Percentiles rank a stretch among this genome's conserved stretches.
These are phyloP conservation scores for Metschnikowia amazonensis DNA, from an alignment of 805 yeast species.

Conservation along the genomic window DNA sequence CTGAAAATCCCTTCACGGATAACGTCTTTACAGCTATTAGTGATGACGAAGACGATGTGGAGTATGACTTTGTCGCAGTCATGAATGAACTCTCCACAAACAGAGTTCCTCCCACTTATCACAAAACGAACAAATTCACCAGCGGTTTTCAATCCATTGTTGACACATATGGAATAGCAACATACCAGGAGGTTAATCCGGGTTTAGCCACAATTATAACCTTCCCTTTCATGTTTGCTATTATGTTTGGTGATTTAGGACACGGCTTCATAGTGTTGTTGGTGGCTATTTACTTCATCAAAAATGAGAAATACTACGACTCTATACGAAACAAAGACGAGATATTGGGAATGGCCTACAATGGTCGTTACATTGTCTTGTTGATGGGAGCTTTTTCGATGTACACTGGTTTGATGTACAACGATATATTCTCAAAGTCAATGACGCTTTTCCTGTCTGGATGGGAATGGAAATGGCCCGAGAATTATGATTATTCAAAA, in stretches of 20 bases:
- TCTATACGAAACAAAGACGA: constrained; percentile 61
- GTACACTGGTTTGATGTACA: constrained; percentile 70
- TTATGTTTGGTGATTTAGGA: constrained; percentile 81
- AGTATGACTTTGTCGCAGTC: constrained; percentile 29
- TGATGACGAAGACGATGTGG: constrained; percentile 18
- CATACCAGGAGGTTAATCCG: constrained; percentile 72
- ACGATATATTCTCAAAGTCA: constrained; percentile 67
- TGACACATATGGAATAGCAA: constrained; percentile 76
- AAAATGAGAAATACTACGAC: constrained; percentile 50
- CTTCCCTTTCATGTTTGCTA: constrained; percentile 79
- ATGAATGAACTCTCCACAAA: constrained; percentile 61
- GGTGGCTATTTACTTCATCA: constrained; percentile 52
- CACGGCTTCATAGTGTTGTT: constrained; percentile 64
- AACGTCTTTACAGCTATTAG: constrained; percentile 11
- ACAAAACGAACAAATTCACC: constrained; percentile 66
- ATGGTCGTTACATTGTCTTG: constrained; percentile 65
- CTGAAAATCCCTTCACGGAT: constrained; percentile 8
- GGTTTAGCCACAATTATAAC: constrained; percentile 72
- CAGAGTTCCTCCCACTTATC: constrained; percentile 68
- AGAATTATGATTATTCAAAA: constrained; percentile 35
- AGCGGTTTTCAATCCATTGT: constrained; percentile 64
- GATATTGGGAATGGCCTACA: constrained; percentile 72
- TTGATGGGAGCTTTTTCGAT: constrained; percentile 71
- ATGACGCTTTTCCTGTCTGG: constrained; percentile 66
- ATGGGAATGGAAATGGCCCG: constrained; percentile 57